Percentiles rank a stretch among this genome's conserved stretches.
Evolutionary conservation across 108 stramenopile genomes (phyloP).

Genomic region (Cylindrotheca fusiformis): DNA sequence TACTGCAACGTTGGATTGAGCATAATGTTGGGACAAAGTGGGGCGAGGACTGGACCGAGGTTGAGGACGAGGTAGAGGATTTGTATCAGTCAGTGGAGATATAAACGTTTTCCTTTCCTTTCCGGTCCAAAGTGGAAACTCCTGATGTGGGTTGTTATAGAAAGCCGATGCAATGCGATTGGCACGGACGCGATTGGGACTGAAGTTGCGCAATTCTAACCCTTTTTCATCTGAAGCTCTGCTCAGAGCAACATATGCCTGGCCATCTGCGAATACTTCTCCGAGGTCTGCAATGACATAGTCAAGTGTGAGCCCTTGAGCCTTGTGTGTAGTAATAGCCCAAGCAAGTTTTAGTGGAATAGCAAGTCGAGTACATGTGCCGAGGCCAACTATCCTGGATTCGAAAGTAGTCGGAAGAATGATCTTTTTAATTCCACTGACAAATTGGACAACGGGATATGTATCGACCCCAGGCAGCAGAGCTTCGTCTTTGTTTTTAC

Average conservation of each 20-base stretch:
- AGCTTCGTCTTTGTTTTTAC: slow-evolving; percentile 6
- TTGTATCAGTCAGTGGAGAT: neutral
- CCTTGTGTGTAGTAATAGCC: slow-evolving; percentile 80
- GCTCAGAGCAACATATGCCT: slow-evolving; percentile 91
- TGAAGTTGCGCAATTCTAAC: slow-evolving; percentile 61
- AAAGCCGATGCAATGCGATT: slow-evolving; percentile 44
- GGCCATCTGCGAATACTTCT: slow-evolving; percentile 86
- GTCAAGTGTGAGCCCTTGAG: slow-evolving; percentile 71
- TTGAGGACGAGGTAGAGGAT: neutral
- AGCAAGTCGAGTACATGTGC: slow-evolving; percentile 42
- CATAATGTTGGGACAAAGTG: neutral
- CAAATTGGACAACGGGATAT: slow-evolving; percentile 46
- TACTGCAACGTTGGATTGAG: neutral
- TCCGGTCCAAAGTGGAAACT: slow-evolving; percentile 29
- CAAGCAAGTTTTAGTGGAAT: slow-evolving; percentile 74
- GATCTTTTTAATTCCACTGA: slow-evolving; percentile 25
- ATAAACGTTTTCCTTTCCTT: neutral
- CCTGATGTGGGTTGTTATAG: slow-evolving; percentile 24
- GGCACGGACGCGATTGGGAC: slow-evolving; percentile 42
- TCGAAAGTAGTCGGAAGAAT: slow-evolving; percentile 28
- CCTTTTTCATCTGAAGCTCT: slow-evolving; percentile 57
- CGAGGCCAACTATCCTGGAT: slow-evolving; percentile 30
- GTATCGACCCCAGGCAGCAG: slow-evolving; percentile 24
- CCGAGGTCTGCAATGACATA: slow-evolving; percentile 76
- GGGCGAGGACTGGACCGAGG: neutral